These are phyloP conservation scores for Phytopythium sindhum DNA, from an alignment of 352 stramenopile species.

Conservation along the genomic window DNA sequence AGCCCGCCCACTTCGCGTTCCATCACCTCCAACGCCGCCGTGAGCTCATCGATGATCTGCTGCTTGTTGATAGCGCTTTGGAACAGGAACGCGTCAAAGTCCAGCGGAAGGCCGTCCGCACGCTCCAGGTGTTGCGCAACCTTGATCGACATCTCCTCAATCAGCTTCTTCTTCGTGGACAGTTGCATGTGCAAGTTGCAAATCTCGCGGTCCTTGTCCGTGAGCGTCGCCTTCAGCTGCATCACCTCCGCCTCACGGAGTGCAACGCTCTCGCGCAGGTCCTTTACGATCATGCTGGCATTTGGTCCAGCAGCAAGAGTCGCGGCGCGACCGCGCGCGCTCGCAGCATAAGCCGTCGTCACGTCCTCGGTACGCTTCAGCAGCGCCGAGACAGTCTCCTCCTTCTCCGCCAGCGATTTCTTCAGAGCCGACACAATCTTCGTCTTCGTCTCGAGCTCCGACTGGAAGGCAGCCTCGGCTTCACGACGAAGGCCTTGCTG, in stretches of 20 bases:
- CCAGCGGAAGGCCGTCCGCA: conserved; percentile 33
- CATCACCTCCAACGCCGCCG: conserved; percentile 56
- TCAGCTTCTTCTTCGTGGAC: conserved; percentile 76
- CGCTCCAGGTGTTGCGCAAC: conserved; percentile 52
- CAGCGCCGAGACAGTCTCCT: conserved; percentile 41
- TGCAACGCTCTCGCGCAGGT: conserved; percentile 25
- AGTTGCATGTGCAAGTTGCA: conserved; percentile 76
- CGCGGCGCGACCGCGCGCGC: conserved; percentile 1
- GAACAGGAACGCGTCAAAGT: conserved; percentile 78
- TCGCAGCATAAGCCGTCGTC: conserved; percentile 13
- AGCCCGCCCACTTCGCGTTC: conserved; percentile 64
- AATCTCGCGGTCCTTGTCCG: conserved; percentile 82
- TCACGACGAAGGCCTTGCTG: conserved; percentile 51
- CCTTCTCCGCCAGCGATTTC: conserved; percentile 36
- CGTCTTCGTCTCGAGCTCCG: conserved; percentile 29
- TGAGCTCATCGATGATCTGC: conserved; percentile 60
- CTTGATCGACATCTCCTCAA: conserved; percentile 68
- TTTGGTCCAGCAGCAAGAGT: neutral
- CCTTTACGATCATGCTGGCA: conserved; percentile 12
- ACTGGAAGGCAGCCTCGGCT: conserved; percentile 45
- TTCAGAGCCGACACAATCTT: conserved; percentile 28
- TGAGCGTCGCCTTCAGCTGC: conserved; percentile 39
- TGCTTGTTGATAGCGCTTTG: conserved; percentile 69
- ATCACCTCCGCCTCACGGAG: conserved; percentile 39
- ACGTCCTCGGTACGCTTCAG: conserved; percentile 32